Base-by-base conservation (phyloP, 192 early-diverging fungal genomes). In the Lobulomyces angularis region DNA sequence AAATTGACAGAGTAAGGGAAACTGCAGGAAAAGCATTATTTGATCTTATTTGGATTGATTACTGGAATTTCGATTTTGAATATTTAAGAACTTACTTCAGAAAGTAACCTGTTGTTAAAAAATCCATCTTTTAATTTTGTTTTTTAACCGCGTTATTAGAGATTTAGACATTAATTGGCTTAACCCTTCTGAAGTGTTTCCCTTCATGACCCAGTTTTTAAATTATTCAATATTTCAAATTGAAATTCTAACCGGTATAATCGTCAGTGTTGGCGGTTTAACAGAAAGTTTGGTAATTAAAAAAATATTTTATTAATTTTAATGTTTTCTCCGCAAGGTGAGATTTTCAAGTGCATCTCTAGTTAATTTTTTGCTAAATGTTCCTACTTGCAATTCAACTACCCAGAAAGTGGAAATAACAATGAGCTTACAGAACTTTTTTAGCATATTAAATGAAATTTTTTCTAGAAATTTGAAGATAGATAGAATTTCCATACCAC, bases 1-100 rank as follows among this genome's bases (percentile, higher is more conserved):
- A 88, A 48, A 95, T 98, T 50, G 92, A 98, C 59, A 57, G 77
- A 31, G 69, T 93, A 3, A 66, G 94, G 37, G 62, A 61, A 2
- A 60, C 60, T 27, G 89, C 90, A 3, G 86, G 90, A 0, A 41
- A 39, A 8, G 60, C 77, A 7, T 51, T 97, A 28, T 20, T 44
- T 9, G 40, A 59, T 12, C 35, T 85, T 0, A 19, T 86, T 12
- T 34, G 37, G 62, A 24, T 2, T 64, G 30, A 32, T 53, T 11
- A 22, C 52, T 12, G 29, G 20, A 16, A 27, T 5, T 27, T 30
- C 21, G 9, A 21, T 32, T 20, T 37, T 8, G 25, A 43, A 24
- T 25, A 30, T 49, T 24, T n/a, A 32, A 3, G 30, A 50, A 19
- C 35, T 29, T 9, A 25, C 50, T 20, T 8, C 20, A 18, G 26